Evolutionary conservation across 1,139 yeast species (phyloP), one percentile per base, ranked within the genome.

Genomic region (Pichiaceae sp.): DNA sequence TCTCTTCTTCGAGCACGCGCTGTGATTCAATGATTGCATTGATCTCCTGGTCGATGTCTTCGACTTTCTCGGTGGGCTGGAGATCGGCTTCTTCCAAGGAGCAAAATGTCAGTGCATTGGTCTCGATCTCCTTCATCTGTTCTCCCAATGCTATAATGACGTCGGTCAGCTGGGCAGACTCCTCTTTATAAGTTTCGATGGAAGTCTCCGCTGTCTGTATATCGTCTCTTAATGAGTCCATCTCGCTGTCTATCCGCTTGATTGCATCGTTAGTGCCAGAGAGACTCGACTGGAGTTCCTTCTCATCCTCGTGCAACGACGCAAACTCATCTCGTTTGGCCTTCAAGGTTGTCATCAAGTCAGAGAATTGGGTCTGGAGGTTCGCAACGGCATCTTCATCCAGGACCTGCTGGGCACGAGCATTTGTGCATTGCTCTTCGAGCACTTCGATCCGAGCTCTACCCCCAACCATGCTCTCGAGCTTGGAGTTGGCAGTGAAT

Each of bases 31-130:
- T 54, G 24, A 68, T 53, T 8, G 50, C 49, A 25, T 53, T 55
- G 27, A 68, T 51, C 45, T 64, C 66, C 3, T 42, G 37, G 37
- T 57, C 60, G 15, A 70, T 57, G 3, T 53, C 55, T 5, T 63
- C 64, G 15, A 52, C 49, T 9, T 58, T 49, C 9, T 55, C 53
- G 1, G 57, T 59, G 1, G 51, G 56, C 14, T 38, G 32, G 9
- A 55, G 29, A 12, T 48, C 47, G 2, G 67, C 65, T 15, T 56
- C 58, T 23, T 59, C 62, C 17, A 50, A 42, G 1, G 60, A 33
- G 37, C 67, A 62, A 38, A 54, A 49, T 26, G 61, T 48, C 41
- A 54, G 34, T 37, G 75, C 75, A 23, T 58, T 53, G 1, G 43
- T 42, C 4, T 44, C 45, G 32, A 62, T 56, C 7, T 49, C 50